These are phyloP conservation scores for Trametes cingulata DNA, from an alignment of 768 basidiomycete species.

Conservation along the genomic window DNA sequence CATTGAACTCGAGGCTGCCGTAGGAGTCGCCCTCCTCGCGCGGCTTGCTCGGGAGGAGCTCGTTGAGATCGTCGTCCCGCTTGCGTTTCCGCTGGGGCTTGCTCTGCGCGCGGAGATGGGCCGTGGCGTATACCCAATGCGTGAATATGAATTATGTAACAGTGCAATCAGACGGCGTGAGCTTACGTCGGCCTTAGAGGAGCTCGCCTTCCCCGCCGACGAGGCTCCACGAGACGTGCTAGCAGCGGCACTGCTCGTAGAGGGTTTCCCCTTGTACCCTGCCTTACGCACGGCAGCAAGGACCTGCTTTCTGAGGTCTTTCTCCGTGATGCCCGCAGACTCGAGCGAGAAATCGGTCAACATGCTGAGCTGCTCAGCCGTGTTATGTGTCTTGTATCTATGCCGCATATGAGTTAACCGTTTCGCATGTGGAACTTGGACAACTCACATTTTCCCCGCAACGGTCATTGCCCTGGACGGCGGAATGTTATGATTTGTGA, in stretches of 20 bases:
- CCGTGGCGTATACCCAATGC: neutral
- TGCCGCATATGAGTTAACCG: neutral
- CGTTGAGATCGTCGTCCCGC: constrained; percentile 50
- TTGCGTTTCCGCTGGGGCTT: constrained; percentile 55
- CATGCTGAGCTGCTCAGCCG: constrained; percentile 53
- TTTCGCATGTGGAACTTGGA: neutral
- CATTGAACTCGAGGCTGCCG: constrained; percentile 69
- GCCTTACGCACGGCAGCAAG: constrained; percentile 62
- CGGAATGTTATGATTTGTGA: constrained; percentile 57
- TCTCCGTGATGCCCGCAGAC: constrained; percentile 58
- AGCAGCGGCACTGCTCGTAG: neutral
- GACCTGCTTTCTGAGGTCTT: constrained; percentile 62
- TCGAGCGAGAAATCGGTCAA: constrained; percentile 63
- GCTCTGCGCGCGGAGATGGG: constrained; percentile 4
- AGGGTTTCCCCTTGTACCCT: constrained; percentile 46
- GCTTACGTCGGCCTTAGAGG: constrained; percentile 24
- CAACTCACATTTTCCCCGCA: constrained; percentile 65
- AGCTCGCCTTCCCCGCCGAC: neutral
- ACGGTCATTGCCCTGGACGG: constrained; percentile 68
- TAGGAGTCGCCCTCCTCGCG: constrained; percentile 50
- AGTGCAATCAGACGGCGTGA: neutral
- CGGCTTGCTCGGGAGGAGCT: constrained; percentile 55
- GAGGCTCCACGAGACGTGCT: neutral
- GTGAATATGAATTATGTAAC: constrained; percentile 6
- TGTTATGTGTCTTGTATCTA: constrained; percentile 74